Conservation (phyloP, 108 stramenopile species). For the Nitzschia inconspicua region DNA sequence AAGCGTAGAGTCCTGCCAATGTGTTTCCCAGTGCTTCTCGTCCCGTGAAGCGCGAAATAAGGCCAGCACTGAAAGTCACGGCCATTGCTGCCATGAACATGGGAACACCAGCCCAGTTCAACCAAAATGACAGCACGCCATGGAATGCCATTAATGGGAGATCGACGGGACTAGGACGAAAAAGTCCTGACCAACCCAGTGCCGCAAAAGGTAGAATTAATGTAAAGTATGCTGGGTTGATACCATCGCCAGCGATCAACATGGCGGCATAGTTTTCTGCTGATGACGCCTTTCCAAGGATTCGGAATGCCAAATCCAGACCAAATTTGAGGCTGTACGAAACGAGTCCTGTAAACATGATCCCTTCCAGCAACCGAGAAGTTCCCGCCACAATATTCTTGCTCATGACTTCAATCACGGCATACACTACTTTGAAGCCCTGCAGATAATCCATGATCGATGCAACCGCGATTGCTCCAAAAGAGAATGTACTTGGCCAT, state of each 20-base stretch:
- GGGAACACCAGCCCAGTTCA: too few relatives aligned
- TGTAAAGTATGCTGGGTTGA: slow-evolving; percentile 8
- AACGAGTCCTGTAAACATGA: slow-evolving; percentile 34
- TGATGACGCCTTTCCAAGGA: too few relatives aligned
- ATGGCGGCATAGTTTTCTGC: too few relatives aligned
- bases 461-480: slow-evolving; percentile 27
- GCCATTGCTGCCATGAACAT: slow-evolving; percentile 13
- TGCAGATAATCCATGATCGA: slow-evolving; percentile 28
- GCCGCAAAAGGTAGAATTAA: slow-evolving; percentile 16
- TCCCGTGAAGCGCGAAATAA: slow-evolving; percentile 27
- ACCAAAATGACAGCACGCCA: slow-evolving; percentile 14
- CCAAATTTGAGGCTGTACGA: slow-evolving; percentile 29
- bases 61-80: slow-evolving; percentile 24
- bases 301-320: neutral
- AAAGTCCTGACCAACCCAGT: slow-evolving; percentile 15
- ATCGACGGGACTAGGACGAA: slow-evolving; percentile 2
- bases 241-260: neutral
- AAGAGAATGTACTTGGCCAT: slow-evolving; percentile 19
- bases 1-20: slow-evolving; percentile 20
- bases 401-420: slow-evolving; percentile 32
- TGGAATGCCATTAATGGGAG: slow-evolving; percentile 19
- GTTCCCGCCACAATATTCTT: slow-evolving; percentile 26
- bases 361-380: slow-evolving; percentile 27
- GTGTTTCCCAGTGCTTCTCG: slow-evolving; percentile 29
- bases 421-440: slow-evolving; percentile 31